Base-by-base conservation (phyloP, 2,329 filamentous ascomycete species). In the Fusarium sp. region DNA sequence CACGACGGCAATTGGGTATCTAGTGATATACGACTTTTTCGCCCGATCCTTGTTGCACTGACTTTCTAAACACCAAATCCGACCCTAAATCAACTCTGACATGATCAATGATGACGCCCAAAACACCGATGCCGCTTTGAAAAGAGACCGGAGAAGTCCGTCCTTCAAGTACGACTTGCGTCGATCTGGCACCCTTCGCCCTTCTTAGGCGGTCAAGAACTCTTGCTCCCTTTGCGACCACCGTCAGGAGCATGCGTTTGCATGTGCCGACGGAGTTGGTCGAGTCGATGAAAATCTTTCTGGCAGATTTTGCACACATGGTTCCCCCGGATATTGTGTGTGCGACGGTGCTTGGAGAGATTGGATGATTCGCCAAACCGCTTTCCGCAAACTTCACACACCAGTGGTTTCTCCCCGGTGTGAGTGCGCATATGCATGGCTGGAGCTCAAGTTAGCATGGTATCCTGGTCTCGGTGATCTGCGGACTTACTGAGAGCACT, bases 371-470 rank as follows among this genome's bases (percentile, higher is more conserved):
- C 90, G 69, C 88, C 87, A 77, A 93, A 93, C 11, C 82, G 82
- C 76, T 90, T 90, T 54, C 85, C 85, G 73, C 91, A 93, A 32
- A 87, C 83, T 2, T 89, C 86, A 71, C 90, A 92, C 52, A 84
- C 81, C 0, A 92, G 81, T 0, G 90, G 90, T 77, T 92, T 93
- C 56, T 89, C 87, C 47, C 90, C 90, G 1, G 91, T 92, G 76
- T 93, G 92, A 2, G 88, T 90, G 43, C 91, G 87, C 75, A 88
- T 87, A 75, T 94, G 92, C 85, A 92, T 92, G n/a, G 90, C 90
- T 91, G 57, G 43, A 25, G 17, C 25, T 35, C 7, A 9, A 9
- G 68, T 82, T 43, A 80, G 72, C 35, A 56, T 27, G 25, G 5
- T 32, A 38, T 73, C 15, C 40, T 56, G 68, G 50, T 38, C 15